Percentiles rank a stretch among this genome's conserved stretches.
phyloP scores from a whole-genome alignment of 176 grass and related monocot species.

The Zea luxurians region DNA sequence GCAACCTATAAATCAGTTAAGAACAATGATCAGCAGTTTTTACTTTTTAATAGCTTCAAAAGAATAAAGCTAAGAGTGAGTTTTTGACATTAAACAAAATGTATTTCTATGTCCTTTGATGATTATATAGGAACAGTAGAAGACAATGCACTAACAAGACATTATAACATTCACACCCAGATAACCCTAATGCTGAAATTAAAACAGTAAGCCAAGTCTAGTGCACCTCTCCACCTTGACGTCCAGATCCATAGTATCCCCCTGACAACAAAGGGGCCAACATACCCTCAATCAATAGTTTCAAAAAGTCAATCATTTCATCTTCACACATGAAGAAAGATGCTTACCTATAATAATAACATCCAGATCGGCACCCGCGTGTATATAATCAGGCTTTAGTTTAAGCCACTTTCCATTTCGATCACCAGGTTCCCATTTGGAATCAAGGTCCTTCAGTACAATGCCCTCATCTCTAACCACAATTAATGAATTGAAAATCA shows the following conservation, averaged over 20 bases:
- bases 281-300: slow-evolving; percentile 30
- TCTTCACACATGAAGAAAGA: slow-evolving; percentile 16
- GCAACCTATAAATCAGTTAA: slow-evolving; percentile 63
- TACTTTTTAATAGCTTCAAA: slow-evolving; percentile 22
- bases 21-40: slow-evolving; percentile 17
- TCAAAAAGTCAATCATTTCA: neutral
- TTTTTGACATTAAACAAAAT: slow-evolving; percentile 23
- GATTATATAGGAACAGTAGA: slow-evolving; percentile 10
- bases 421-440: slow-evolving; percentile 95
- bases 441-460: slow-evolving; percentile 86
- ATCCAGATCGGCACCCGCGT: slow-evolving; percentile 93
- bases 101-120: neutral
- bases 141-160: slow-evolving; percentile 10
- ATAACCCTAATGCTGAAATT: slow-evolving; percentile 16
- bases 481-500: slow-evolving; percentile 30
- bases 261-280: slow-evolving; percentile 48
- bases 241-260: slow-evolving; percentile 95
- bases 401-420: slow-evolving; percentile 94
- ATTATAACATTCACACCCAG: slow-evolving; percentile 26
- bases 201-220: neutral
- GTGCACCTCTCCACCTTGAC: slow-evolving; percentile 80
- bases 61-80: neutral
- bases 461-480: slow-evolving; percentile 85
- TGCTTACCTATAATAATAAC: slow-evolving; percentile 88
- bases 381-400: slow-evolving; percentile 96